A percentile compares a stretch with the other conserved stretches of the same genome.
Evolutionary conservation across 768 basidiomycete genomes (phyloP).

Genomic region (Hortiboletus flavorubellus): DNA sequence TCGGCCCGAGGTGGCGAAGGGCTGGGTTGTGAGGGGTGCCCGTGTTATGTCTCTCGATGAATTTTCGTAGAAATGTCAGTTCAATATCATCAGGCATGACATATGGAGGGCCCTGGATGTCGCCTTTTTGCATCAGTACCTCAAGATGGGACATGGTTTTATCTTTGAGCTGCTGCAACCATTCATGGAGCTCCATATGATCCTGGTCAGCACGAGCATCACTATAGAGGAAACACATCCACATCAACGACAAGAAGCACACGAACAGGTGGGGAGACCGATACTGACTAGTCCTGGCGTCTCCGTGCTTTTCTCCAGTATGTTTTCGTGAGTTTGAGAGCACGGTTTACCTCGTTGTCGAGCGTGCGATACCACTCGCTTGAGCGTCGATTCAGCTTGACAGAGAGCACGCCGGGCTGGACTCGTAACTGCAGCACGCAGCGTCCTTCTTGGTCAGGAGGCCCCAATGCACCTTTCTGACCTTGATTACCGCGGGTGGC

Average conservation of each 20-base stretch:
- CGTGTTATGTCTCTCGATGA: constrained; percentile 75
- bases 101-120: constrained; percentile 81
- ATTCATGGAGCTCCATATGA: constrained; percentile 86
- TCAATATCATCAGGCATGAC: constrained; percentile 78
- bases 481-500: constrained; percentile 85
- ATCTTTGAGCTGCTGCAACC: constrained; percentile 84
- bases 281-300: constrained; percentile 62
- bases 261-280: neutral
- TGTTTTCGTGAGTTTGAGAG: constrained; percentile 80
- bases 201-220: constrained; percentile 83
- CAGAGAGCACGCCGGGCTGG: constrained; percentile 78
- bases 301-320: constrained; percentile 82
- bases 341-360: constrained; percentile 74
- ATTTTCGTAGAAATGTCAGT: constrained; percentile 74
- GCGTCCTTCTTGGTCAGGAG: constrained; percentile 72
- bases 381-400: constrained; percentile 67
- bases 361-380: constrained; percentile 83
- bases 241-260: constrained; percentile 5
- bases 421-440: constrained; percentile 76
- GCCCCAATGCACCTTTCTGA: constrained; percentile 73
- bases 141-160: constrained; percentile 88
- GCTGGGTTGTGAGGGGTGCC: constrained; percentile 79
- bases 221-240: constrained; percentile 11
- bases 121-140: constrained; percentile 83
- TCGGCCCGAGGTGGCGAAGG: constrained; percentile 51